Evolutionary conservation across 371 early-diverging fungal species (phyloP).

Genomic region (Mortierella sp.): DNA sequence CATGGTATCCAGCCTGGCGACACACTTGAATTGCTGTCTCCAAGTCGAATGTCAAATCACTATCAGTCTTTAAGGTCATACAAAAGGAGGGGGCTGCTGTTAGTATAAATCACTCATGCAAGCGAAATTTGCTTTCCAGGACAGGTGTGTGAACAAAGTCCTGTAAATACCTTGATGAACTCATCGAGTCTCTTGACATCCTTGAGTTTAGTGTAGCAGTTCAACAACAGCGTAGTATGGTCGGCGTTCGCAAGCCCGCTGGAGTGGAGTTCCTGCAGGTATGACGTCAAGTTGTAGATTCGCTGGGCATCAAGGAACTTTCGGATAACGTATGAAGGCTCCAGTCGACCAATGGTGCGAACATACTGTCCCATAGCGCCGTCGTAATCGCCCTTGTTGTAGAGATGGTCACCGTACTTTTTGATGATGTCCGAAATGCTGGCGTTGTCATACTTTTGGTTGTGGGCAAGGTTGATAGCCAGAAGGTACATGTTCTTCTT

Average conservation of each 20-base stretch:
- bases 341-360: constrained; percentile 92
- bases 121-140: no score
- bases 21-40: constrained; percentile 95
- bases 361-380: constrained; percentile 93
- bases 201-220: constrained; percentile 96
- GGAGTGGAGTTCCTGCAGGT: constrained; percentile 91
- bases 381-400: constrained; percentile 90
- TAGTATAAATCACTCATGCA: not conserved
- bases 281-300: constrained; percentile 89
- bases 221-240: constrained; percentile 95
- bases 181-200: constrained; percentile 85
- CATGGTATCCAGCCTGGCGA: constrained; percentile 89
- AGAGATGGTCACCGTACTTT: constrained; percentile 94
- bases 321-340: constrained; percentile 95
- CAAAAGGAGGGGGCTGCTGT: not conserved
- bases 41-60: constrained; percentile 86
- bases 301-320: constrained; percentile 96
- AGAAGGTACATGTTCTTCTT: constrained; percentile 89
- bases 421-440: constrained; percentile 92
- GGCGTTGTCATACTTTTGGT: constrained; percentile 79
- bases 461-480: constrained; percentile 85
- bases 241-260: constrained; percentile 89
- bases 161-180: constrained; percentile 80
- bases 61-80: constrained; percentile 62
- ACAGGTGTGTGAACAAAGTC: no score